A percentile compares a stretch with the other conserved stretches of the same genome.
These are phyloP conservation scores for Saccharomyces hybrid DNA, from an alignment of 1,139 yeast genomes.

Conservation along the genomic window DNA sequence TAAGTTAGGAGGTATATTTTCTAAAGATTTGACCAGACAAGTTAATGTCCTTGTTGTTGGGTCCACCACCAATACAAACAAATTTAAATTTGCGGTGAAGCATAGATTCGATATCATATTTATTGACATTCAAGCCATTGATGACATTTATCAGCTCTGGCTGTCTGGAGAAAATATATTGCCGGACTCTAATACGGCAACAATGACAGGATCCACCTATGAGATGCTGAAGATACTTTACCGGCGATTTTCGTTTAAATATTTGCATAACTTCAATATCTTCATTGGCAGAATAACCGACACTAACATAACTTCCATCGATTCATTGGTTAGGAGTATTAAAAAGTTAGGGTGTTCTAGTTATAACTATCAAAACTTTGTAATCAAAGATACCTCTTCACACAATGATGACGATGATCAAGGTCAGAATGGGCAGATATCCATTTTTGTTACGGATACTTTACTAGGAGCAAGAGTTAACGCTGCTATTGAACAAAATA, in stretches of 20 bases:
- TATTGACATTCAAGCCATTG: slow-evolving; percentile 16
- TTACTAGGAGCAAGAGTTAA: slow-evolving; percentile 23
- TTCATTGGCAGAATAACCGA: slow-evolving; percentile 27
- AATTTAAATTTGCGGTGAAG: slow-evolving; percentile 26
- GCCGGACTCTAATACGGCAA: slow-evolving; percentile 6
- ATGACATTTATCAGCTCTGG: slow-evolving; percentile 27
- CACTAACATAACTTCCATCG: slow-evolving; percentile 6
- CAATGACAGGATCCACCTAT: slow-evolving; percentile 5
- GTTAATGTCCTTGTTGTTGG: slow-evolving; percentile 28
- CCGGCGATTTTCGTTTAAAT: slow-evolving; percentile 15
- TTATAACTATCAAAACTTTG: slow-evolving; percentile 21
- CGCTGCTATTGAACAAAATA: slow-evolving; percentile 23
- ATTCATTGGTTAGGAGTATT: slow-evolving; percentile 19
- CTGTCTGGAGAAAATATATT: slow-evolving; percentile 27
- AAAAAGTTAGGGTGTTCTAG: slow-evolving; percentile 17
- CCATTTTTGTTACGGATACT: slow-evolving; percentile 27
- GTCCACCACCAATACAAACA: slow-evolving; percentile 17
- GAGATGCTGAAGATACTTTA: slow-evolving; percentile 19
- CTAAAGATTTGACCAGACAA: slow-evolving; percentile 25
- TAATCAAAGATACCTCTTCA: slow-evolving; percentile 15
- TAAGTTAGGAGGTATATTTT: slow-evolving; percentile 29
- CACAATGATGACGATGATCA: not conserved
- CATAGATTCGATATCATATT: slow-evolving; percentile 26
- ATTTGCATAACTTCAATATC: slow-evolving; percentile 21
- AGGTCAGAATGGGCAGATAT: not conserved